Percentiles rank a stretch among this genome's conserved stretches.
Evolutionary conservation across 1,284 basidiomycete genomes (phyloP).

Genomic region (Schizopora paradoxa): DNA sequence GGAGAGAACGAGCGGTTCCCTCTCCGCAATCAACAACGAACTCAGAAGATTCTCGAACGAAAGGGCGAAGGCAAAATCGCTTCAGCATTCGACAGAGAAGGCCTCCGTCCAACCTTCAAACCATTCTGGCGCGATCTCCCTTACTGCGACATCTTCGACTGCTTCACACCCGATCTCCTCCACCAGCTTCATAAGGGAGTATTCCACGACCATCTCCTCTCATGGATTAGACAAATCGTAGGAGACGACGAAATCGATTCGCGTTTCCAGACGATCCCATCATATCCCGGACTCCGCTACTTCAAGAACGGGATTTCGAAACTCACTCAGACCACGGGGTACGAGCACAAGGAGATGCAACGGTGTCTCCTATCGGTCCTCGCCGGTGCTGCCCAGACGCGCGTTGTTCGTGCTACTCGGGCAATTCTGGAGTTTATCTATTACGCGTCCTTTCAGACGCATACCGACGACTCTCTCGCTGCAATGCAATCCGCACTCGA

Average conservation of each 20-base stretch:
- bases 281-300: conserved; percentile 16
- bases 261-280: conserved; percentile 18
- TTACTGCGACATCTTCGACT: conserved; percentile 23
- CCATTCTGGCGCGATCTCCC: conserved; percentile 30
- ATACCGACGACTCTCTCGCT: conserved; percentile 24
- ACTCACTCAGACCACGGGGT: conserved; percentile 27
- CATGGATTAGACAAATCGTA: conserved; percentile 21
- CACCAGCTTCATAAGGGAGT: conserved; percentile 31
- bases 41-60: conserved; percentile 5
- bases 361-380: conserved; percentile 23
- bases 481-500: conserved; percentile 23
- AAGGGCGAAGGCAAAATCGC: background rate
- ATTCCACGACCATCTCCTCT: conserved; percentile 27
- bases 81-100: conserved; percentile 1
- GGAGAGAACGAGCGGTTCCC: conserved; percentile 14
- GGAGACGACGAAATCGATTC: conserved; percentile 20
- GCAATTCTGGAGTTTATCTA: conserved; percentile 34
- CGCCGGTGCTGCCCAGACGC: conserved; percentile 3
- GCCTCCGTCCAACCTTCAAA: conserved; percentile 13
- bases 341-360: conserved; percentile 26
- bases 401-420: conserved; percentile 17
- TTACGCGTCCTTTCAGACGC: conserved; percentile 29
- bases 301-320: conserved; percentile 25
- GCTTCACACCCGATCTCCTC: conserved; percentile 28
- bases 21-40: conserved; percentile 10